Percentiles rank a stretch among this genome's conserved stretches.
Evolutionary conservation across 2,329 filamentous ascomycete species (phyloP).

Genomic region (Colletotrichum tanaceti): DNA sequence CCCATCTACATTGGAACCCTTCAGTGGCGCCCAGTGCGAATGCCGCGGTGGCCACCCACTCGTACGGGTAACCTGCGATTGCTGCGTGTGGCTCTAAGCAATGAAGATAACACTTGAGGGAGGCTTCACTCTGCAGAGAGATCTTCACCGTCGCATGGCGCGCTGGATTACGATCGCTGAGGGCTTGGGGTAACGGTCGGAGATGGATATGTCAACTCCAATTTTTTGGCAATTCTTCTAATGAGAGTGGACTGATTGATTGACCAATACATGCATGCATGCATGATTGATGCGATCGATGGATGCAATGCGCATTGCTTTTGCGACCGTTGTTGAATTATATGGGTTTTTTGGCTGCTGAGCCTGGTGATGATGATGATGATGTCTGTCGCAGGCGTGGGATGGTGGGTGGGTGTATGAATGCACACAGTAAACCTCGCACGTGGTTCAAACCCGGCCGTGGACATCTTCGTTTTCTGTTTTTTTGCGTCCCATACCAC

Average conservation of each 20-base stretch:
- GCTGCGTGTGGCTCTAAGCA: conserved; percentile 72
- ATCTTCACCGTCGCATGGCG: conserved; percentile 78
- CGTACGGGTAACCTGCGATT: conserved; percentile 75
- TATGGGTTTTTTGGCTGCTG: background rate
- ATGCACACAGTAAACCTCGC: conserved; percentile 9
- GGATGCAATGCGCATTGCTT: too few relatives aligned
- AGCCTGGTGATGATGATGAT: background rate
- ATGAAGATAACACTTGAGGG: conserved; percentile 77
- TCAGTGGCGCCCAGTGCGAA: conserved; percentile 75
- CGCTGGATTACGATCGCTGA: conserved; percentile 73
- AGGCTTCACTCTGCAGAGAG: conserved; percentile 79
- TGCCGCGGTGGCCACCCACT: conserved; percentile 74
- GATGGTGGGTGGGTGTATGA: background rate
- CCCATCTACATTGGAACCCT: conserved; percentile 68
- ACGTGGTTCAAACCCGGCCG: conserved; percentile 28
- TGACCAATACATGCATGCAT: too few relatives aligned
- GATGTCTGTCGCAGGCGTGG: background rate
- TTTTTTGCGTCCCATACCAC: background rate
- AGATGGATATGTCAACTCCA: conserved; percentile 67
- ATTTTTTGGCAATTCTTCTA: conserved; percentile 53
- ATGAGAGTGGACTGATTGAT: too few relatives aligned
- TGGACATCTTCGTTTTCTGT: background rate
- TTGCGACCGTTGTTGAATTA: too few relatives aligned
- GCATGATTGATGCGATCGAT: too few relatives aligned
- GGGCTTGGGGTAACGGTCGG: conserved; percentile 67